A percentile compares a stretch with the other conserved stretches of the same genome.
Evolutionary conservation across 805 yeast species (phyloP).

Genomic region (Yarrowia bubula): DNA sequence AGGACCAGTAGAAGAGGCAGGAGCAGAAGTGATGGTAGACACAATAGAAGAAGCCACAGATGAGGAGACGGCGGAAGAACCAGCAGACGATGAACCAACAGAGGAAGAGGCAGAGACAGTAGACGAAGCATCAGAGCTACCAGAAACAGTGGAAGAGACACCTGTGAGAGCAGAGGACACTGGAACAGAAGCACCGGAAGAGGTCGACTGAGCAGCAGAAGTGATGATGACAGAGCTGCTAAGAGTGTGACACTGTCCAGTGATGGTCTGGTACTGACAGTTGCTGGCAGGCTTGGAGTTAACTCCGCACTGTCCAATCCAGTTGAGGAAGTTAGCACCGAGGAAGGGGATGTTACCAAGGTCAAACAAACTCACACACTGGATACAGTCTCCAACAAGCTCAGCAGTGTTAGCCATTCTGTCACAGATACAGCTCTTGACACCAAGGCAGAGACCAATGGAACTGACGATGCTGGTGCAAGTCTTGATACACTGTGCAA

Average conservation of each 20-base stretch:
- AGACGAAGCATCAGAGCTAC: too few species aligned
- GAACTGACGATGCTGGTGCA: neutral
- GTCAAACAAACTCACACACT: slow-evolving; percentile 1
- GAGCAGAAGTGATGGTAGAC: slow-evolving; percentile 20
- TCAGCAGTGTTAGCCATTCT: neutral
- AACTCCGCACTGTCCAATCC: neutral
- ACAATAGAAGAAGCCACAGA: too few species aligned
- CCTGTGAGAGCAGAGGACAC: too few species aligned
- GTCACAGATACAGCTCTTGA: neutral
- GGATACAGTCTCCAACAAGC: slow-evolving; percentile 1
- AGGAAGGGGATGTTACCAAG: neutral
- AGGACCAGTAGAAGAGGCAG: neutral
- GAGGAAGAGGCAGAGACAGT: too few species aligned
- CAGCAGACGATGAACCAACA: too few species aligned
- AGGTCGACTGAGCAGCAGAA: too few species aligned
- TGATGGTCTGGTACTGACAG: neutral
- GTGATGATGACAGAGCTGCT: too few species aligned
- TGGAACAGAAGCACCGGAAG: too few species aligned
- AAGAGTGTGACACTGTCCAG: too few species aligned
- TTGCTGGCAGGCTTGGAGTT: neutral
- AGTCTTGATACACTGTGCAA: neutral
- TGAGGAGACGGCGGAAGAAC: too few species aligned
- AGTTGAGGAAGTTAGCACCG: neutral
- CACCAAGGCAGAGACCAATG: neutral
- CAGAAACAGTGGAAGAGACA: too few species aligned